phyloP scores from a whole-genome alignment of 1,284 basidiomycete genomes.

The Macrocybe sp. region DNA sequence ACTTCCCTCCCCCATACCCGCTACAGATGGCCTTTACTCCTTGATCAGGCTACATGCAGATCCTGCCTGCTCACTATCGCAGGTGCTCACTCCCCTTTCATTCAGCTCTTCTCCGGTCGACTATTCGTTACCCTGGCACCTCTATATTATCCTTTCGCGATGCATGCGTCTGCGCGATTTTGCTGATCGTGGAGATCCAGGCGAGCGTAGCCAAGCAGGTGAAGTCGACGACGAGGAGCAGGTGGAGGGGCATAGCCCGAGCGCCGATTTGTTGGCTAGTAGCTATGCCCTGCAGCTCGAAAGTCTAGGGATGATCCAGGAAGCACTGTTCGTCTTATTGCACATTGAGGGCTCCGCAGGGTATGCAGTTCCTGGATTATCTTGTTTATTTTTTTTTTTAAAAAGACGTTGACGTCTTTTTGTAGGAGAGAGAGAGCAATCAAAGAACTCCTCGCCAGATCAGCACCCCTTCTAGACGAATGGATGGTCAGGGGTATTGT shows the following conservation, averaged over 20 bases:
- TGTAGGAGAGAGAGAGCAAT: slow-evolving; percentile 74
- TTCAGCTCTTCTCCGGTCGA: slow-evolving; percentile 77
- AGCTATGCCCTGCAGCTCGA: slow-evolving; percentile 90
- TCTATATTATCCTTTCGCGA: slow-evolving; percentile 85
- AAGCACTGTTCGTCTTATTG: slow-evolving; percentile 86
- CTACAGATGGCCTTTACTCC: slow-evolving; percentile 75
- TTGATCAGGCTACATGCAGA: slow-evolving; percentile 80
- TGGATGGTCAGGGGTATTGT: slow-evolving; percentile 72
- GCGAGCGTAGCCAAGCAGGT: slow-evolving; percentile 16
- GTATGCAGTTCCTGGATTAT: slow-evolving; percentile 38
- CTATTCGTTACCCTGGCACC: slow-evolving; percentile 87
- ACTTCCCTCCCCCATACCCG: slow-evolving; percentile 29
- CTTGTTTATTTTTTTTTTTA: slow-evolving; percentile 1
- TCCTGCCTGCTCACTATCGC: slow-evolving; percentile 59
- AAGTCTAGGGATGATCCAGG: slow-evolving; percentile 74
- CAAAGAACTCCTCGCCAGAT: slow-evolving; percentile 75
- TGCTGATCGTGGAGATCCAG: slow-evolving; percentile 63
- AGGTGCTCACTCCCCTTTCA: slow-evolving; percentile 61
- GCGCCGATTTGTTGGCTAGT: slow-evolving; percentile 79
- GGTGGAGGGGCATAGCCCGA: slow-evolving; percentile 71
- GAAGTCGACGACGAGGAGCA: slow-evolving; percentile 42
- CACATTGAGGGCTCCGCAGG: slow-evolving; percentile 79
- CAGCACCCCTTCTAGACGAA: slow-evolving; percentile 63
- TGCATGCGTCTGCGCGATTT: slow-evolving; percentile 84
- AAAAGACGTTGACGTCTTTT: slow-evolving; percentile 5